Evolutionary conservation across 139 green algal genomes (phyloP).

Genomic region (Haematococcus lacustris): DNA sequence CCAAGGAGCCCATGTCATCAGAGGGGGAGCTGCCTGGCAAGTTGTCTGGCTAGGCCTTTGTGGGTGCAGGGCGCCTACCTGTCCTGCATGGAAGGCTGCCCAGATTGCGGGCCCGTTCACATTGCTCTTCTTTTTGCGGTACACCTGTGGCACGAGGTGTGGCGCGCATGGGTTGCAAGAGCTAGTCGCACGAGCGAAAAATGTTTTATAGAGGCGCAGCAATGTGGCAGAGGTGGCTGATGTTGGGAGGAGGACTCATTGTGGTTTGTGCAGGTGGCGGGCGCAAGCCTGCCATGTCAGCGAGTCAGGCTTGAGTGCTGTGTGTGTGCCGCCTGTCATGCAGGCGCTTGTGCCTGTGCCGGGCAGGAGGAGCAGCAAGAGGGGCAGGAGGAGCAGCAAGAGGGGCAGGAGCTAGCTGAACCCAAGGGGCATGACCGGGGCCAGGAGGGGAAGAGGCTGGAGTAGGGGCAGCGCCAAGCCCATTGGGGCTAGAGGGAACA

Average conservation of each 20-base stretch:
- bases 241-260: no score
- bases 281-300: background rate
- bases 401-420: no score
- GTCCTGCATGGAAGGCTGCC: slow-evolving; percentile 1
- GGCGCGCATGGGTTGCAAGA: background rate
- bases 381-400: no score
- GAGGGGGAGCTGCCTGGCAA: background rate
- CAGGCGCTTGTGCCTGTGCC: no score
- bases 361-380: no score
- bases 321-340: background rate
- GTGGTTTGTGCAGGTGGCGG: background rate
- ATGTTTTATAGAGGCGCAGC: background rate
- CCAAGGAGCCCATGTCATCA: background rate
- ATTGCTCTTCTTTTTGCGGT: slow-evolving; percentile 5
- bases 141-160: slow-evolving; percentile 1
- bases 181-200: background rate
- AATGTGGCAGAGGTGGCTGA: background rate
- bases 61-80: background rate
- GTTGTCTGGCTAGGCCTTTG: background rate
- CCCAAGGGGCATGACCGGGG: no score
- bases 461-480: no score
- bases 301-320: background rate
- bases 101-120: slow-evolving; percentile 2
- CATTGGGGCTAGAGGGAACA: no score
- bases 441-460: no score